These are phyloP conservation scores for Sarocladium kiliense DNA, from an alignment of 2,329 filamentous ascomycete genomes.

Conservation along the genomic window DNA sequence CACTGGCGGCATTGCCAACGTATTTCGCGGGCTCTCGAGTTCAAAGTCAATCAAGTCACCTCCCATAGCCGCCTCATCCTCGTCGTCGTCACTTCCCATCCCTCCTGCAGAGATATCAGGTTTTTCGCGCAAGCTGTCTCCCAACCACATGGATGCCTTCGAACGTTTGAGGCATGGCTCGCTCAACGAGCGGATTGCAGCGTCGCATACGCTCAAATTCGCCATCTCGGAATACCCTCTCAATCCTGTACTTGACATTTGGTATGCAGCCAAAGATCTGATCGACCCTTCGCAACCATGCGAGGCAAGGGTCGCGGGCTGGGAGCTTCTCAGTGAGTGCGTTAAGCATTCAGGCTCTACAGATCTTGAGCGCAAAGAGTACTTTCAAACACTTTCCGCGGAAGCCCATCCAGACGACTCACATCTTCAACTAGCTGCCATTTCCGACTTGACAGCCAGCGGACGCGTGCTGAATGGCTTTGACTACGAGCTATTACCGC, in stretches of 20 bases:
- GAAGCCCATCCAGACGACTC: constrained; percentile 57
- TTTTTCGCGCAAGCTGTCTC: constrained; percentile 37
- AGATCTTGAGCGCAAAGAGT: constrained; percentile 62
- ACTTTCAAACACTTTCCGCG: constrained; percentile 57
- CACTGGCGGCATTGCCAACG: constrained; percentile 53
- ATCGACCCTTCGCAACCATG: constrained; percentile 52
- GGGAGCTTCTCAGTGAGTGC: constrained; percentile 61
- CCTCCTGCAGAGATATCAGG: constrained; percentile 37
- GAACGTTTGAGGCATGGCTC: constrained; percentile 49
- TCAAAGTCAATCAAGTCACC: constrained; percentile 49
- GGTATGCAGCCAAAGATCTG: constrained; percentile 61
- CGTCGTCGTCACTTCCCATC: constrained; percentile 28
- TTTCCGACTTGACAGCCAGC: constrained; percentile 55
- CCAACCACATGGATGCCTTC: constrained; percentile 49
- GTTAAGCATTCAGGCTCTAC: constrained; percentile 57
- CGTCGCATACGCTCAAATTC: constrained; percentile 51
- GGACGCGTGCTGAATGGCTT: constrained; percentile 62
- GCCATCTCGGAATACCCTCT: constrained; percentile 55
- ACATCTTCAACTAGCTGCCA: constrained; percentile 57
- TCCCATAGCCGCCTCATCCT: constrained; percentile 36
- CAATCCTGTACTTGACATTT: constrained; percentile 56
- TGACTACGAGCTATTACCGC: constrained; percentile 60
- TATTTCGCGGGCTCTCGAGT: constrained; percentile 58
- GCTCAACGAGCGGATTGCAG: constrained; percentile 48
- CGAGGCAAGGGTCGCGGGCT: constrained; percentile 53